Evolutionary conservation across 345 rosid genomes (phyloP).

Genomic region (Eucalyptus pauciflora): DNA sequence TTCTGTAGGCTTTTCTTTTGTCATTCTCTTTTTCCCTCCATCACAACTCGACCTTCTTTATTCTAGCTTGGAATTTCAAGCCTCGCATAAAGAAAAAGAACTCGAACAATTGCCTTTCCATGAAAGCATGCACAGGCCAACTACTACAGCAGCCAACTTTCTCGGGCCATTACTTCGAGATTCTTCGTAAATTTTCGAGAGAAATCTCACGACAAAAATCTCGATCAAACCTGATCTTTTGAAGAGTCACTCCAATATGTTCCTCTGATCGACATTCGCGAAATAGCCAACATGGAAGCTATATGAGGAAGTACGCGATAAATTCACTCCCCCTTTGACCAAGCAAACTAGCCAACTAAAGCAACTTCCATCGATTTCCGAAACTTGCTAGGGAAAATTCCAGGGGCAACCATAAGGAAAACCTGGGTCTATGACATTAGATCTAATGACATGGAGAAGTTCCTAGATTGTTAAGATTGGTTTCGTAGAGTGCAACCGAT

Average conservation of each 20-base stretch:
- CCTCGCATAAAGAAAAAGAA: neutral
- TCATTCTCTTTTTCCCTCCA: neutral
- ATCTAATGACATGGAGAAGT: neutral
- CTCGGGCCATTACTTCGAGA: neutral
- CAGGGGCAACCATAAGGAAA: neutral
- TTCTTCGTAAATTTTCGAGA: neutral
- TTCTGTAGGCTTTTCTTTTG: neutral
- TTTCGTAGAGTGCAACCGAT: neutral
- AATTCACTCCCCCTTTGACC: neutral
- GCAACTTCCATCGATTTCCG: neutral
- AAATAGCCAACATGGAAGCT: neutral
- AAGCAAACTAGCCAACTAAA: neutral
- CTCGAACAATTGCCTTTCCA: neutral
- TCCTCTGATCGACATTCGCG: neutral
- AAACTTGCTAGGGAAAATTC: neutral
- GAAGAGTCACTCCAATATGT: neutral
- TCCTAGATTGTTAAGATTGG: neutral
- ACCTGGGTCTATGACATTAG: neutral
- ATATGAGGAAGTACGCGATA: neutral
- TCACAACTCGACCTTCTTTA: neutral
- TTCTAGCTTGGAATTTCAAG: neutral
- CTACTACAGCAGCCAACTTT: neutral
- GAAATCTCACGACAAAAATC: neutral
- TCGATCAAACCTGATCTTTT: neutral
- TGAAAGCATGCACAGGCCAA: neutral